These are phyloP conservation scores for Curvularia verruculosa DNA, from an alignment of 2,329 filamentous ascomycete genomes.

Conservation along the genomic window DNA sequence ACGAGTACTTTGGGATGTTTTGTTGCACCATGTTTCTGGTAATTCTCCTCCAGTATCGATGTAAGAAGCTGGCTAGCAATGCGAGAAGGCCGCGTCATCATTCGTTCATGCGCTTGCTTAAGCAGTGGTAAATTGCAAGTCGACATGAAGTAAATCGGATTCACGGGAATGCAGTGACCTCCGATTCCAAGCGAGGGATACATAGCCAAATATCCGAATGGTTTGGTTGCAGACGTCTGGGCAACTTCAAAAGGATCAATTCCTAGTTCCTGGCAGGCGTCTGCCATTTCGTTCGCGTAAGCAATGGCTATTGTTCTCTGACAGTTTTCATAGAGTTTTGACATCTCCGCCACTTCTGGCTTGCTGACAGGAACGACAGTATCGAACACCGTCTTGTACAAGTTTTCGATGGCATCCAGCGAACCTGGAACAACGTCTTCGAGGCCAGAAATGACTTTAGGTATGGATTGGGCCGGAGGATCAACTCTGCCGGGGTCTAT, in stretches of 20 bases:
- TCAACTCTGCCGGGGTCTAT: constrained; percentile 59
- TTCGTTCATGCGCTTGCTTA: constrained; percentile 51
- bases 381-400: constrained; percentile 59
- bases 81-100: constrained; percentile 52
- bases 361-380: constrained; percentile 56
- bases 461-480: constrained; percentile 52
- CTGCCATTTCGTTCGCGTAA: constrained; percentile 64
- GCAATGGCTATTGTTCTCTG: constrained; percentile 63
- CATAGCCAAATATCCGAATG: constrained; percentile 55
- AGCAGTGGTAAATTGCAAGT: constrained; percentile 58
- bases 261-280: constrained; percentile 55
- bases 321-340: constrained; percentile 65
- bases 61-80: constrained; percentile 29
- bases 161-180: constrained; percentile 64
- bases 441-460: constrained; percentile 62
- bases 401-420: constrained; percentile 50
- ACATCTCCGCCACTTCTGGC: constrained; percentile 64
- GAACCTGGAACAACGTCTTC: constrained; percentile 43
- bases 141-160: constrained; percentile 60
- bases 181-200: constrained; percentile 59
- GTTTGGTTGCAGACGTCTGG: constrained; percentile 55
- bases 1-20: constrained; percentile 43
- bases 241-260: constrained; percentile 62
- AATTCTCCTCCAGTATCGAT: neutral
- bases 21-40: neutral